Percentiles rank a stretch among this genome's conserved stretches.
These are phyloP conservation scores for Xylaria acuta DNA, from an alignment of 495 filamentous ascomycete species.

Conservation along the genomic window DNA sequence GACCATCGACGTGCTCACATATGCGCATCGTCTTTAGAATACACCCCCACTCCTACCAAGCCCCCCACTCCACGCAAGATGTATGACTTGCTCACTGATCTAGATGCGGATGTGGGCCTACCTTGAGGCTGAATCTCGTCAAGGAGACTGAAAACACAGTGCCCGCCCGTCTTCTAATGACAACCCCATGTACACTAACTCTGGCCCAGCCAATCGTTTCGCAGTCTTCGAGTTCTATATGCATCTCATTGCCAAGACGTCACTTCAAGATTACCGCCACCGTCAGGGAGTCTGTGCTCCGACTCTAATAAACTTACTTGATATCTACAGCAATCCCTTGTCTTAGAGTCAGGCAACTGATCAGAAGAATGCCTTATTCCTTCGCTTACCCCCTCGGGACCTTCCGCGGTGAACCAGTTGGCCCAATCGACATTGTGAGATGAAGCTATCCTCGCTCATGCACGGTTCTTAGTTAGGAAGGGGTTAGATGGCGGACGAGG, in stretches of 20 bases:
- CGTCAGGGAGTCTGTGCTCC: background rate
- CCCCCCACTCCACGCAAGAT: background rate
- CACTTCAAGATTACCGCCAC: background rate
- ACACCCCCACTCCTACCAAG: background rate
- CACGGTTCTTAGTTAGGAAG: background rate
- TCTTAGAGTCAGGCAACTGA: background rate
- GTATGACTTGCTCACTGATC: background rate
- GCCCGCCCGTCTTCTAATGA: background rate
- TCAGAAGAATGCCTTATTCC: background rate
- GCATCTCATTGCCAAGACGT: background rate
- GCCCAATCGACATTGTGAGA: constrained; percentile 2
- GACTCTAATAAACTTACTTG: too few species aligned
- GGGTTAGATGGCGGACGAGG: background rate
- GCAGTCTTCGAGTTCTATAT: background rate
- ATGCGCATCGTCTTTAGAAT: background rate
- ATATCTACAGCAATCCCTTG: background rate
- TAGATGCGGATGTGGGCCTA: background rate
- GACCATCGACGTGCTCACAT: background rate
- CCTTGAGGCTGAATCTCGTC: background rate
- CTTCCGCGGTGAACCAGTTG: background rate
- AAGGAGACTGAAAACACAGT: background rate
- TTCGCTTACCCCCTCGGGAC: background rate
- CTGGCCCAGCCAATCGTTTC: background rate
- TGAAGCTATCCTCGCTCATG: background rate
- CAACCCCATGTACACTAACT: background rate